phyloP scores from a whole-genome alignment of 495 filamentous ascomycete genomes.

The Trichoderma orchidacearum region DNA sequence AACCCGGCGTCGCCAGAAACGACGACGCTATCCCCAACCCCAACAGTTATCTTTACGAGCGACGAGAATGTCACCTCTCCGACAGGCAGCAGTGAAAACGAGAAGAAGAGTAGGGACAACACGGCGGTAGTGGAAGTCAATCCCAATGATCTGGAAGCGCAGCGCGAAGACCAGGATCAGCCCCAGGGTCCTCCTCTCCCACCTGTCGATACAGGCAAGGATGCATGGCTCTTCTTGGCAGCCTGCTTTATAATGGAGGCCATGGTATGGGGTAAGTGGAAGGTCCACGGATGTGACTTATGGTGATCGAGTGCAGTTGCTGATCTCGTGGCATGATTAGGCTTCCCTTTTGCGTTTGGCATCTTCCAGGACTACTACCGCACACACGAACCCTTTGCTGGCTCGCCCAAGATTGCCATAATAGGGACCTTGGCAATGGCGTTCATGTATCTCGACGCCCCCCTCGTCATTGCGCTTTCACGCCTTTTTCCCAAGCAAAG shows the following conservation, averaged over 20 bases:
- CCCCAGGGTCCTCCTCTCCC: slow-evolving; percentile 29
- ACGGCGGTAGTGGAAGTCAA: neutral
- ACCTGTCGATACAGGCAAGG: slow-evolving; percentile 42
- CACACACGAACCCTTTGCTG: slow-evolving; percentile 25
- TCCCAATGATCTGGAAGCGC: neutral
- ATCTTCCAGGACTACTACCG: slow-evolving; percentile 37
- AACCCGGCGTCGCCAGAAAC: neutral
- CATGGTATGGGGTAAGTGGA: slow-evolving; percentile 45
- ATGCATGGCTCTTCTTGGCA: slow-evolving; percentile 52
- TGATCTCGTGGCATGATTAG: slow-evolving; percentile 14
- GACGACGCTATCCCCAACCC: neutral
- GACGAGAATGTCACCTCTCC: neutral
- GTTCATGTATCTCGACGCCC: slow-evolving; percentile 35
- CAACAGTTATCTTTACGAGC: neutral
- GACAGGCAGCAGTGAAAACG: neutral
- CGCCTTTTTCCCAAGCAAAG: slow-evolving; percentile 13
- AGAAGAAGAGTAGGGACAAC: neutral
- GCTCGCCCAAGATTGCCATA: slow-evolving; percentile 22
- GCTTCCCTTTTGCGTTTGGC: slow-evolving; percentile 48
- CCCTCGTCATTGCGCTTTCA: slow-evolving; percentile 21
- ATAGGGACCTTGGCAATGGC: slow-evolving; percentile 27
- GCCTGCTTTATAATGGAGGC: slow-evolving; percentile 50
- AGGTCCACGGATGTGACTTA: neutral
- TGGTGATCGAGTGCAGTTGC: neutral
- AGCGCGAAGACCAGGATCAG: neutral